A percentile compares a stretch with the other conserved stretches of the same genome.
These are phyloP conservation scores for Heliamphora pulchella DNA, from an alignment of 179 eudicot species.

Conservation along the genomic window DNA sequence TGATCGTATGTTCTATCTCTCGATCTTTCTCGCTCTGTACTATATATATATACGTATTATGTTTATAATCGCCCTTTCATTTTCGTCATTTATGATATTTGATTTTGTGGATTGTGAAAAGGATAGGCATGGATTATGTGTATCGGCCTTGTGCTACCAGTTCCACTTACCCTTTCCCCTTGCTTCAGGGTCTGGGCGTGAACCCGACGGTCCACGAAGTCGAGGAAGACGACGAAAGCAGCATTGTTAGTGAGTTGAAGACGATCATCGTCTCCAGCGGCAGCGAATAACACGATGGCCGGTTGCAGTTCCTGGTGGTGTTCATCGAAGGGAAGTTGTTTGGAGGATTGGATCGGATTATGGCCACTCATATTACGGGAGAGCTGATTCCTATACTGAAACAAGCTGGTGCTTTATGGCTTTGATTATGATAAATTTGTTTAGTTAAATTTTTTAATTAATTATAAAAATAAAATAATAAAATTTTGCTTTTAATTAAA, in stretches of 20 bases:
- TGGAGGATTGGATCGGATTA: slow-evolving; percentile 51
- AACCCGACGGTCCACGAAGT: slow-evolving; percentile 48
- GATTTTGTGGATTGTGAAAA: too few relatives aligned
- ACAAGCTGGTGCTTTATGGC: slow-evolving; percentile 26
- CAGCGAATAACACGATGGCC: not conserved
- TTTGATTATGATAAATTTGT: too few relatives aligned
- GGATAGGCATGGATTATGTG: too few relatives aligned
- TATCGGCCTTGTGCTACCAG: too few relatives aligned
- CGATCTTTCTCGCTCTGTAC: too few relatives aligned
- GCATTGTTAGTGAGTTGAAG: slow-evolving; percentile 24
- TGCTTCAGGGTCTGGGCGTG: slow-evolving; percentile 40
- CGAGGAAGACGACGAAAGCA: slow-evolving; percentile 29
- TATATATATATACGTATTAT: too few relatives aligned
- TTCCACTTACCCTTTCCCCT: not conserved
- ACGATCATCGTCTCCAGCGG: not conserved
- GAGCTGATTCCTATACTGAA: slow-evolving; percentile 46
- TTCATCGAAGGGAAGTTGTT: slow-evolving; percentile 51
- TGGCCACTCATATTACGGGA: slow-evolving; percentile 53
- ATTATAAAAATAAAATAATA: too few relatives aligned
- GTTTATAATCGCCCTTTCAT: too few relatives aligned
- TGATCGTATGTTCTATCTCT: too few relatives aligned
- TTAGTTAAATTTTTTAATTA: too few relatives aligned
- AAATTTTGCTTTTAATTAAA: too few relatives aligned
- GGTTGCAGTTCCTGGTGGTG: slow-evolving; percentile 42
- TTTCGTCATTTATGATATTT: too few relatives aligned